A percentile compares a stretch with the other conserved stretches of the same genome.
Evolutionary conservation across 2,329 filamentous ascomycete species (phyloP).

Genomic region (Pyrenophora graminea): DNA sequence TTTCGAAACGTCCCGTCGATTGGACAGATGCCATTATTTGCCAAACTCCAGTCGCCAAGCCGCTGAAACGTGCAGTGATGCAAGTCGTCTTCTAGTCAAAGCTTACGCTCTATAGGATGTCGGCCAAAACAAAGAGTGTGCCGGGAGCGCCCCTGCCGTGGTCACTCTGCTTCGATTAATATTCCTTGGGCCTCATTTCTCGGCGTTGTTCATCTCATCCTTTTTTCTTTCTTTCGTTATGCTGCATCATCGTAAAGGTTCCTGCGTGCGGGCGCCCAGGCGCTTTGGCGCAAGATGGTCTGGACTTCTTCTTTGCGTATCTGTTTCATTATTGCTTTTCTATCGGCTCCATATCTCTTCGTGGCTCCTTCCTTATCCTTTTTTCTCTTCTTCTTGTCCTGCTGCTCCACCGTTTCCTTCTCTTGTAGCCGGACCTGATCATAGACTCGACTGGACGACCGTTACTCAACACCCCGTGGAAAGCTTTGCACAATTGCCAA

Average conservation of each 20-base stretch:
- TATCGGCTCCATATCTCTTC: conserved; percentile 8
- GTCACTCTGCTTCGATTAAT: background rate
- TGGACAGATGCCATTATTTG: too few species aligned
- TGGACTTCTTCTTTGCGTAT: conserved; percentile 15
- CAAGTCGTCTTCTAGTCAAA: background rate
- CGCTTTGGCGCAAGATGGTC: conserved; percentile 20
- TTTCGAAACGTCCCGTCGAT: background rate
- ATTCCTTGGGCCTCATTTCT: background rate
- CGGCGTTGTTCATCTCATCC: background rate
- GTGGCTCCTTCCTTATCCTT: conserved; percentile 14
- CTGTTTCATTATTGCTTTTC: conserved; percentile 14
- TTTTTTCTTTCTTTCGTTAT: background rate
- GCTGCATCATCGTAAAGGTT: conserved; percentile 20
- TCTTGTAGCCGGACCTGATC: background rate
- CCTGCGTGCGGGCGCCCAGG: conserved; percentile 9
- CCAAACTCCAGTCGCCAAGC: too few species aligned
- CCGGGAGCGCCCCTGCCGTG: background rate
- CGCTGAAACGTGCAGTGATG: conserved; percentile 7
- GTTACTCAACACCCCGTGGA: background rate
- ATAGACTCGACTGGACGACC: background rate
- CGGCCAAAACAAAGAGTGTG: background rate
- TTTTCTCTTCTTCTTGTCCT: conserved; percentile 19
- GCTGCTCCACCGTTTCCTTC: conserved; percentile 17
- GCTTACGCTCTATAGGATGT: background rate
- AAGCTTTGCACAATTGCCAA: background rate